These are phyloP conservation scores for Ceratocystiopsis sp. DNA, from an alignment of 2,329 filamentous ascomycete genomes.

Conservation along the genomic window DNA sequence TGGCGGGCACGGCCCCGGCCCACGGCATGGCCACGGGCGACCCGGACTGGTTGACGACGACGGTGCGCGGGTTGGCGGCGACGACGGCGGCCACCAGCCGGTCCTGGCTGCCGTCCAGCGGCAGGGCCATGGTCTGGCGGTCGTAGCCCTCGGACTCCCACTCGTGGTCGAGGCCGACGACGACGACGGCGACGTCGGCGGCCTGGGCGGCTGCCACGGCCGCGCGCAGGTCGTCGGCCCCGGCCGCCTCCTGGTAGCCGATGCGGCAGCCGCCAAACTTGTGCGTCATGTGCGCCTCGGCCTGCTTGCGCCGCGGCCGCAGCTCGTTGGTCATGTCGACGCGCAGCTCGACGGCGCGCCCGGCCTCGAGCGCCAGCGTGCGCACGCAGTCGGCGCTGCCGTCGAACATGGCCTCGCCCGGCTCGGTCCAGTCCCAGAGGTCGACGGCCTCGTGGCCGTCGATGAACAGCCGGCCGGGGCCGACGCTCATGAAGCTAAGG, in stretches of 20 bases:
- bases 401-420: constrained; percentile 17
- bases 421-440: constrained; percentile 26
- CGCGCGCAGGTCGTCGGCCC: constrained; percentile 7
- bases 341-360: constrained; percentile 4
- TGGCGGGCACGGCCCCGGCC: constrained; percentile 44
- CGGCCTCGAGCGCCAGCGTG: constrained; percentile 3
- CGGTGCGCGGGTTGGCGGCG: constrained; percentile 44
- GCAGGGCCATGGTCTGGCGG: constrained; percentile 5
- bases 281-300: constrained; percentile 12
- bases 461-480: constrained; percentile 11
- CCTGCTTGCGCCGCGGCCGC: constrained; percentile 8
- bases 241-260: constrained; percentile 3
- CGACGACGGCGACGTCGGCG: constrained; percentile 4
- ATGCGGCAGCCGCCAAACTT: constrained; percentile 10
- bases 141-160: constrained; percentile 8
- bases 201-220: constrained; percentile 20
- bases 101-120: constrained; percentile 19
- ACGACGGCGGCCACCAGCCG: constrained; percentile 38
- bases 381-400: constrained; percentile 8
- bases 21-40: constrained; percentile 55
- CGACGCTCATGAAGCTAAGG: constrained; percentile 12
- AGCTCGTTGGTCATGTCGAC: constrained; percentile 10
- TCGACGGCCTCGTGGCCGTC: constrained; percentile 26
- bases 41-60: constrained; percentile 55
- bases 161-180: constrained; percentile 14